Evolutionary conservation across 2,329 filamentous ascomycete genomes (phyloP).

Genomic region (Aspergillus eucalypticola): DNA sequence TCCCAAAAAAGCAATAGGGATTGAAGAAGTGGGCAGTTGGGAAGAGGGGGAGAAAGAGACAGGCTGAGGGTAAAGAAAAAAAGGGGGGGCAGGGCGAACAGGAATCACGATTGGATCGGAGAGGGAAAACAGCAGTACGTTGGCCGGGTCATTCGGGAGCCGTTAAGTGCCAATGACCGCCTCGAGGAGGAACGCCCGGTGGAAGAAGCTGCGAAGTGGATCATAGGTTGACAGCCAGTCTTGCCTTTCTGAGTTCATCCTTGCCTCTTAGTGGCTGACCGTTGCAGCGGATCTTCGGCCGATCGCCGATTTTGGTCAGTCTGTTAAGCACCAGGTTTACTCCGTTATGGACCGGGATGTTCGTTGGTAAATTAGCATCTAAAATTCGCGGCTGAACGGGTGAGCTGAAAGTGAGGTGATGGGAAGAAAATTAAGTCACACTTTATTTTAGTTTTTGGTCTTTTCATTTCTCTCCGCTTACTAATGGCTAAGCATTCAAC

Average conservation of each 20-base stretch:
- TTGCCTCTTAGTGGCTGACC: background rate
- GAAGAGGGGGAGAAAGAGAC: background rate
- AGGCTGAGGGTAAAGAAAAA: background rate
- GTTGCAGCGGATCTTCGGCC: conserved; percentile 1
- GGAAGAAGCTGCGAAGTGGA: background rate
- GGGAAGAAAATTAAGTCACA: too few relatives aligned
- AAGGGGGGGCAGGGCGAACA: conserved; percentile 3
- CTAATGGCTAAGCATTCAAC: too few relatives aligned
- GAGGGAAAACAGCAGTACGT: background rate
- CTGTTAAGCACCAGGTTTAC: background rate
- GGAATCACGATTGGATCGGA: conserved; percentile 4
- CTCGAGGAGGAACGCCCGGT: conserved; percentile 2
- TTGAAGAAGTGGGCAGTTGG: too few relatives aligned
- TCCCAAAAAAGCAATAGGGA: conserved; percentile 2
- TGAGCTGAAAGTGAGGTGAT: too few relatives aligned
- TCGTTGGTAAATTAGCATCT: background rate
- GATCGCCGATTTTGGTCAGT: background rate
- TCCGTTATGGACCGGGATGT: background rate
- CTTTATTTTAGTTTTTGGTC: too few relatives aligned
- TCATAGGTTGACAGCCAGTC: background rate
- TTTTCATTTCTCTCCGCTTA: too few relatives aligned
- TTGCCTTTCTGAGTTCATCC: background rate
- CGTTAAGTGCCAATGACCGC: conserved; percentile 21
- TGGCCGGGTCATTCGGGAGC: conserved; percentile 14
- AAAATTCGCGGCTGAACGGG: background rate